These are phyloP conservation scores for Nigrograna mackinnonii DNA, from an alignment of 2,329 filamentous ascomycete genomes.

Conservation along the genomic window DNA sequence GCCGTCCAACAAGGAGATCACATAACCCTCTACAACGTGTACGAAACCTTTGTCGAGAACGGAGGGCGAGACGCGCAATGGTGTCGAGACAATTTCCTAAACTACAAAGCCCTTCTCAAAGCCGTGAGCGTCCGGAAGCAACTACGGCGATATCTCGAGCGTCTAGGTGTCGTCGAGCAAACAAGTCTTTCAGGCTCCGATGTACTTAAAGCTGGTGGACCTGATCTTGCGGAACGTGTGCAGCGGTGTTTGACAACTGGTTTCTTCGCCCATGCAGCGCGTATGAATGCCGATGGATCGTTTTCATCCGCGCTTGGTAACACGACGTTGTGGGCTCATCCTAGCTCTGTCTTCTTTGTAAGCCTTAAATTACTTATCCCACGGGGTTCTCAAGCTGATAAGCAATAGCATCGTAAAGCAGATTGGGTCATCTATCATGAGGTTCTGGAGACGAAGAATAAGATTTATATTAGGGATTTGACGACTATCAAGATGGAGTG, in stretches of 20 bases:
- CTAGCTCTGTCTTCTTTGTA: constrained; percentile 87
- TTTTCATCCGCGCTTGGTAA: constrained; percentile 84
- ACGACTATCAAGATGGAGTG: constrained; percentile 94
- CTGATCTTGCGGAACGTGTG: constrained; percentile 71
- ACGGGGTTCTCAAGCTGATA: too few species aligned
- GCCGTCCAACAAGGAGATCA: constrained; percentile 94
- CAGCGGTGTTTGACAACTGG: constrained; percentile 83
- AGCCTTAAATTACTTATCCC: constrained; percentile 35
- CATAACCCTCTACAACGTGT: constrained; percentile 90
- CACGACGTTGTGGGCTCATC: constrained; percentile 81
- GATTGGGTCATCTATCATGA: constrained; percentile 98
- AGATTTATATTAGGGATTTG: constrained; percentile 88
- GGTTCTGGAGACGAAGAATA: constrained; percentile 83
- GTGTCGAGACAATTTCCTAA: constrained; percentile 84
- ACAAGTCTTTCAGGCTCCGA: constrained; percentile 58
- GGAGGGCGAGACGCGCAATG: constrained; percentile 84
- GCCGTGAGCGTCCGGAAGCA: constrained; percentile 88
- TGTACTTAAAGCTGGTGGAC: constrained; percentile 44
- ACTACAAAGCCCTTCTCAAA: constrained; percentile 80
- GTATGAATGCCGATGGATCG: constrained; percentile 90
- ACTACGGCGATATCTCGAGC: constrained; percentile 82
- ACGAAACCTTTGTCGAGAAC: constrained; percentile 76
- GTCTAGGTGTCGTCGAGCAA: constrained; percentile 69
- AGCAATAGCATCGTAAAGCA: constrained; percentile 75
- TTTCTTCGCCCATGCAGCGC: constrained; percentile 90